Conservation (phyloP, 2,329 filamentous ascomycete genomes). For the Ophiocordyceps camponoti-saundersi region DNA sequence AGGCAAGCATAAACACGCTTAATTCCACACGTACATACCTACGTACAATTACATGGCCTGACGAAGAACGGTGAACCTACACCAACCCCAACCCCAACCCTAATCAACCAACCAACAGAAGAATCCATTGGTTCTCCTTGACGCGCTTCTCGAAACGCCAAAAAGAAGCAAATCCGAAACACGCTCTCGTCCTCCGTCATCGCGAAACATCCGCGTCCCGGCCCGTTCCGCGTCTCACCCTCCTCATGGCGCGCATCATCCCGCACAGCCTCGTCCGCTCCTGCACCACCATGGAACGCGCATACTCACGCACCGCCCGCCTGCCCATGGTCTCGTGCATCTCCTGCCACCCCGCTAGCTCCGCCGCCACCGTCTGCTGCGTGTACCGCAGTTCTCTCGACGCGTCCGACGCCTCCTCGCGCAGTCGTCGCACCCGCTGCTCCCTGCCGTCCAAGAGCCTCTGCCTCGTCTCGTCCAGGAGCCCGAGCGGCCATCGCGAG, state of each 20-base stretch:
- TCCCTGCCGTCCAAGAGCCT: slow-evolving; percentile 71
- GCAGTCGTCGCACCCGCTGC: slow-evolving; percentile 55
- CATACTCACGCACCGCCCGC: slow-evolving; percentile 59
- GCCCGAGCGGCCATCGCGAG: slow-evolving; percentile 61
- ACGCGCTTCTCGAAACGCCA: background rate
- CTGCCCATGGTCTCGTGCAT: slow-evolving; percentile 64
- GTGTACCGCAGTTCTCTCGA: slow-evolving; percentile 76
- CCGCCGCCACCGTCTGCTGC: slow-evolving; percentile 79
- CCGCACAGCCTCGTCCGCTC: slow-evolving; percentile 68
- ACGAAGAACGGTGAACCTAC: too few species aligned
- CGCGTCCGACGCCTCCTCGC: slow-evolving; percentile 55
- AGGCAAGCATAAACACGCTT: too few species aligned
- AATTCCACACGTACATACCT: too few species aligned
- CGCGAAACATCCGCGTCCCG: background rate
- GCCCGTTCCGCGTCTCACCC: slow-evolving; percentile 19
- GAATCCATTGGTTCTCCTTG: background rate
- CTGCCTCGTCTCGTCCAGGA: slow-evolving; percentile 77
- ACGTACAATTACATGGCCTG: too few species aligned
- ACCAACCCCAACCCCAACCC: too few species aligned
- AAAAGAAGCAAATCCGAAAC: background rate
- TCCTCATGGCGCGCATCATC: slow-evolving; percentile 63
- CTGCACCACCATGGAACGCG: slow-evolving; percentile 58
- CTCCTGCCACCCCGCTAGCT: slow-evolving; percentile 89
- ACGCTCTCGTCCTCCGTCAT: slow-evolving; percentile 3
- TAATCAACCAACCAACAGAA: background rate